These are phyloP conservation scores for Sarocladium brachiariae DNA, from an alignment of 2,329 filamentous ascomycete genomes.

Conservation along the genomic window DNA sequence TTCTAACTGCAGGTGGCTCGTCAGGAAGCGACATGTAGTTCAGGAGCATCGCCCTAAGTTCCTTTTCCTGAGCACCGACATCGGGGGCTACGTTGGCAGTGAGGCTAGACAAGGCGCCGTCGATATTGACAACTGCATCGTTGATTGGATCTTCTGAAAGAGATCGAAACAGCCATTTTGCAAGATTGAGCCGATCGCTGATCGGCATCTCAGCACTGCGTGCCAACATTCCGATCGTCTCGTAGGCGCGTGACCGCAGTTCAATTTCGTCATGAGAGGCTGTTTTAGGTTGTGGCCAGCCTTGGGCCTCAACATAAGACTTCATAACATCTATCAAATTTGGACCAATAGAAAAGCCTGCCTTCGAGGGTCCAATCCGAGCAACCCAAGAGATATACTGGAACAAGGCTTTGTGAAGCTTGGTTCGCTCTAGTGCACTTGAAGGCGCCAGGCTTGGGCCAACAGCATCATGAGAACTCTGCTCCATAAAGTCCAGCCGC, in stretches of 20 bases:
- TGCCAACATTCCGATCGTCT: constrained; percentile 79
- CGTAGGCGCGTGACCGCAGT: constrained; percentile 76
- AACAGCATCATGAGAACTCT: neutral
- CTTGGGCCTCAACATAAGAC: constrained; percentile 70
- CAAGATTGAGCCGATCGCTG: constrained; percentile 46
- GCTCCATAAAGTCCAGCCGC: constrained; percentile 49
- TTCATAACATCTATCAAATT: constrained; percentile 62
- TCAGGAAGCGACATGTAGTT: constrained; percentile 56
- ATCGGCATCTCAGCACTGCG: constrained; percentile 54
- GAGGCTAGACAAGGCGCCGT: constrained; percentile 78
- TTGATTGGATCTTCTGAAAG: constrained; percentile 71
- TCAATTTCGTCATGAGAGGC: constrained; percentile 51
- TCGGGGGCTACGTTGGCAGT: constrained; percentile 36
- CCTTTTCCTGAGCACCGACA: constrained; percentile 20
- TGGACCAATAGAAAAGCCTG: constrained; percentile 59
- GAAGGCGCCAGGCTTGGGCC: constrained; percentile 25
- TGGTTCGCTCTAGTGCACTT: constrained; percentile 65
- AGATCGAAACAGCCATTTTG: constrained; percentile 74
- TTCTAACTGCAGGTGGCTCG: constrained; percentile 51
- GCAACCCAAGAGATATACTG: constrained; percentile 84
- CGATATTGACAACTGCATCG: constrained; percentile 77
- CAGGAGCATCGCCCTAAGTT: constrained; percentile 51
- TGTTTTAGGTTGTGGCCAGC: constrained; percentile 66
- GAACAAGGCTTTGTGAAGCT: constrained; percentile 77
- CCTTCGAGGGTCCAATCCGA: constrained; percentile 54